Conservation (phyloP, 495 filamentous ascomycete genomes). For the Collariella sp. region DNA sequence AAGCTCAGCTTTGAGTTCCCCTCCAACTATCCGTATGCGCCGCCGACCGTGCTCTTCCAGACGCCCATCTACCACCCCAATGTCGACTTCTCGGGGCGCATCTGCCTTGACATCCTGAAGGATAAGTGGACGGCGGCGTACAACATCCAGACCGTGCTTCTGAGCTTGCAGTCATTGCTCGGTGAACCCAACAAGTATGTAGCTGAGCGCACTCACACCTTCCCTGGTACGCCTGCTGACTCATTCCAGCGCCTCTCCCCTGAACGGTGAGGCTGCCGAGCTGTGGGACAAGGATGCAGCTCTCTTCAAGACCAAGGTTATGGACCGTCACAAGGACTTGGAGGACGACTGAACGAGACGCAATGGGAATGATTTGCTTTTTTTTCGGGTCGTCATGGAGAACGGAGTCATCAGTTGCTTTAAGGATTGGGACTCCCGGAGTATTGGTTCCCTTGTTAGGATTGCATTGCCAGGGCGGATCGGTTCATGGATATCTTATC, state of each 20-base stretch:
- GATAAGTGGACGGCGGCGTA: conserved; percentile 95
- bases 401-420: conserved; percentile 31
- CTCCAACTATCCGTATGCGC: conserved; percentile 82
- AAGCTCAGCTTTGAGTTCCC: conserved; percentile 92
- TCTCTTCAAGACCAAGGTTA: conserved; percentile 72
- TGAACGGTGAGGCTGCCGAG: conserved; percentile 94
- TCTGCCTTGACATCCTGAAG: conserved; percentile 95
- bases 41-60: conserved; percentile 89
- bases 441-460: conserved; percentile 19
- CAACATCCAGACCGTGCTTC: conserved; percentile 84
- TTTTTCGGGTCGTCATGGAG: conserved; percentile 23
- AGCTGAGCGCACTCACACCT: neutral
- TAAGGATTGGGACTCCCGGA: conserved; percentile 17
- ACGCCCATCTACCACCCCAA: conserved; percentile 94
- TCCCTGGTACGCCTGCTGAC: conserved; percentile 2
- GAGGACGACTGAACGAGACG: conserved; percentile 42
- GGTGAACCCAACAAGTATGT: conserved; percentile 94
- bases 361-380: conserved; percentile 3
- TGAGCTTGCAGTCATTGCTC: conserved; percentile 90
- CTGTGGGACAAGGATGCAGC: conserved; percentile 85
- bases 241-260: conserved; percentile 64
- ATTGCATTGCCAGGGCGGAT: conserved; percentile 28
- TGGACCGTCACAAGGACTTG: conserved; percentile 47
- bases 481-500: conserved; percentile 28
- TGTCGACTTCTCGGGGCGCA: conserved; percentile 83